Evolutionary conservation across 345 rosid species (phyloP).

Genomic region (Eucalyptus caleyi): DNA sequence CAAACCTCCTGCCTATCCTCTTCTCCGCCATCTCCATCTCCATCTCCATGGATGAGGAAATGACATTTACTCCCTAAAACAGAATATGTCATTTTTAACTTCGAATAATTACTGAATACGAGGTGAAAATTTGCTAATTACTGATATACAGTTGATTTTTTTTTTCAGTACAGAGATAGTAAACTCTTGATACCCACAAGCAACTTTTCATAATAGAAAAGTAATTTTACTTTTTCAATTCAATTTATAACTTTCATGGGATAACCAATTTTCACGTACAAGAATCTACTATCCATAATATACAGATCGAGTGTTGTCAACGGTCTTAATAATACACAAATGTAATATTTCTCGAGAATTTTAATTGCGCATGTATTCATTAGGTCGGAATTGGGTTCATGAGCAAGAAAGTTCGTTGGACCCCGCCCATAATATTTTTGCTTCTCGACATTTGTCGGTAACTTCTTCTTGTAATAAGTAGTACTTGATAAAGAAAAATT

Average conservation of each 20-base stretch:
- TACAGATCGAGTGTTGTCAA: not conserved
- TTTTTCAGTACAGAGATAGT: not conserved
- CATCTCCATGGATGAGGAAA: too few species aligned
- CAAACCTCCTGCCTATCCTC: too few species aligned
- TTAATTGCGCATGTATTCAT: not conserved
- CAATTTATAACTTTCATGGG: fast-evolving
- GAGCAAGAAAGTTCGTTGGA: not conserved
- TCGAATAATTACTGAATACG: not conserved
- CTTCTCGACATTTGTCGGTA: not conserved
- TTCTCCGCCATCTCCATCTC: too few species aligned
- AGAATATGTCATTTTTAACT: not conserved
- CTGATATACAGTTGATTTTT: not conserved
- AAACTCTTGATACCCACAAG: not conserved
- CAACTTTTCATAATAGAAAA: not conserved
- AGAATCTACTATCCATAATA: not conserved
- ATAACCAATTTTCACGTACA: not conserved
- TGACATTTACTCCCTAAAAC: not conserved
- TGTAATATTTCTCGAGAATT: not conserved
- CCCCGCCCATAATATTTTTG: not conserved
- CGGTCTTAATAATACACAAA: not conserved
- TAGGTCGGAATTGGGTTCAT: not conserved
- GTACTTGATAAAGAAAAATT: not conserved
- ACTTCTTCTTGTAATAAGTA: not conserved
- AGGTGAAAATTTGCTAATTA: not conserved
- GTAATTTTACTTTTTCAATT: too few species aligned